Evolutionary conservation across 208 protist species (phyloP), one percentile per base, ranked within the genome.

Genomic region (Lotmaria passim): DNA sequence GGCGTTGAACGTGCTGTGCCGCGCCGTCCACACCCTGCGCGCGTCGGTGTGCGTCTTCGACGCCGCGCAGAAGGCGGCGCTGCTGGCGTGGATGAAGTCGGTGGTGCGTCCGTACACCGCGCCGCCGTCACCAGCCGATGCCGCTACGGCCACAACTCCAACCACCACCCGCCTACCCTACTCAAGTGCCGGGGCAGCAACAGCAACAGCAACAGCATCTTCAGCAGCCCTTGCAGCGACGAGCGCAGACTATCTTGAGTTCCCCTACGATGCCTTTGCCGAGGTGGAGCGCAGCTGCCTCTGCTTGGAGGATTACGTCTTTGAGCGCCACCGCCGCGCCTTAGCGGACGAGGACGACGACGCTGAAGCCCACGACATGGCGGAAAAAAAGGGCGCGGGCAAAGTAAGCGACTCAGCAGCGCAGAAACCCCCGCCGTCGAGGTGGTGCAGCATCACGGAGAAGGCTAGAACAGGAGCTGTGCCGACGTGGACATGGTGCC

Each of bases 1-100:
- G 39, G 78, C 78, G 23, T 26, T 75, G 14, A 52, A 55, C n/a
- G 55, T 79, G n/a, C 30, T 83, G 28, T 65, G 55, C 19, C 56
- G 58, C 21, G 70, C 64, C 53, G 51, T 79, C 34, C 71, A 72
- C 38, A 4, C 30, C 14, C 62, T 83, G 28, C 46, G 31, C 23
- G 53, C 67, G 5, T 43, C 44, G 15, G 68, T 77, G n/a, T 61
- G 31, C 28, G 61, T 79, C 44, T 71, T 64, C 26, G 63, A 83
- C n/a, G 62, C 30, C 1, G 30, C n/a, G 23, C 70, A 83, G 41
- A 65, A 65, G 38, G n/a, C 38, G 17, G 38, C 46, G 26, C 46
- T 80, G 31, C 12, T 80, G 39, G 31, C 15, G 44, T 71, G 31
- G 55, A 44, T 71, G 55, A 21, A 17, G 38, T 21, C 17, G 7